Evolutionary conservation across 768 basidiomycete genomes (phyloP), one percentile per base, ranked within the genome.

Genomic region (Tephrocybe rancida): DNA sequence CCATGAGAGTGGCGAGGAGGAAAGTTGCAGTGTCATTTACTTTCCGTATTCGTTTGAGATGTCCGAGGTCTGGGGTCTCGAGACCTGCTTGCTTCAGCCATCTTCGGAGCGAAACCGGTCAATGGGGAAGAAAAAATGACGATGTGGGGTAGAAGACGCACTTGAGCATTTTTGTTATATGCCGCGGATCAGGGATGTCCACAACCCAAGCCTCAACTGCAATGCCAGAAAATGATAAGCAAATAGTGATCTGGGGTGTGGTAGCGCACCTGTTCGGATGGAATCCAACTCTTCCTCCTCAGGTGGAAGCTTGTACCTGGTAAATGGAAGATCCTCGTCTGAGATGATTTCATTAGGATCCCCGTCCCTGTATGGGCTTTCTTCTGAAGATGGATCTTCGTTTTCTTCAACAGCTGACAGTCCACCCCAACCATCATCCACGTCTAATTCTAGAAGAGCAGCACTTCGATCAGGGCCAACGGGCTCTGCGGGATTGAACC

Each of bases 41-140:
- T 64, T 84, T 88, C 48, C 88, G 82, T 50, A 92, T 78, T 43
- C 90, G 85, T 68, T 91, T 92, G 56, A 93, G 81, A 63, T 93
- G 91, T 0, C 83, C 76, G 10, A 92, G 72, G 10, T 83, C 72
- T 27, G 82, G 76, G 1, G 73, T 77, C 48, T 91, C 88, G 19
- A 90, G 71, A 16, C 78, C 80, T 18, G 73, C 71, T 60, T 77
- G 77, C 60, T 86, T 87, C 4, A 91, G 69, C 88, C 88, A 92
- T 70, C 90, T 92, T 48, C 14, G 14, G 18, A 22, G n/a, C 19
- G 16, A 25, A n/a, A 14, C 3, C n/a, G 44, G 44, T 52, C 32
- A 56, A n/a, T 32, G 30, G n/a, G n/a, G n/a, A n/a, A 9, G 24
- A 42, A 26, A 26, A 19, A 13, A 27, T 13, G 32, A 30, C 6